Base-by-base conservation (phyloP, 441 rosid species). In the Cnidoscolus chayamansa region DNA sequence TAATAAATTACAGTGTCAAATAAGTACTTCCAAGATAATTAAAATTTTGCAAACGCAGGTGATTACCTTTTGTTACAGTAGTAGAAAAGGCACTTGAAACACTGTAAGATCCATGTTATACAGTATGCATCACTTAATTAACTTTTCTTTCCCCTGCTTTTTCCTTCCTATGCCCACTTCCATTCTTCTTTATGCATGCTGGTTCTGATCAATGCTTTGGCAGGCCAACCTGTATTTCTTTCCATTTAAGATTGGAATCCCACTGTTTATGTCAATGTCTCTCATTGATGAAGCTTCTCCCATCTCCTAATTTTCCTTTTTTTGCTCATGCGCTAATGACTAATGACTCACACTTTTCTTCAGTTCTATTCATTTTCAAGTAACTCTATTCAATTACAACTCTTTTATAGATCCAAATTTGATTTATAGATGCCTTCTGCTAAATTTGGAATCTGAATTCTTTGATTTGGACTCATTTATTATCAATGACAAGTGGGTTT, bases 221-320 rank as follows among this genome's bases (percentile, higher is more conserved):
- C 81, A 77, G 79, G 74, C 81, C 73, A 81, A 65, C 82, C 77
- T 77, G 80, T 77, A 20, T 77, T 67, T 72, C 83, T 82, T 86
- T 76, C 86, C 77, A 76, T 75, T 57, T 73, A 82, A 83, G 85
- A 81, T 74, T 78, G 80, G 81, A 73, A 75, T 83, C 82, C 65
- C 30, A 80, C 65, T 72, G 74, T 73, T 77, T 72, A 67, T 32
- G 72, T 68, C 31, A 50, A 77, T 30, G 63, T 71, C 61, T 72
- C 35, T 58, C 63, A 58, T 71, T 63, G 74, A 60, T 76, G 78
- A 74, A 76, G 73, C 77, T 79, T 72, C 77, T 60, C 70, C 63
- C 68, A 3, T 49, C 55, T 74, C 75, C 69, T 54, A 35, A 53
- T 65, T 70, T 49, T n/a, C 67, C 68, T 43, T 35, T 65, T 66